Evolutionary conservation across 73 alveolate species (phyloP).

Genomic region (Diophrys sp.): DNA sequence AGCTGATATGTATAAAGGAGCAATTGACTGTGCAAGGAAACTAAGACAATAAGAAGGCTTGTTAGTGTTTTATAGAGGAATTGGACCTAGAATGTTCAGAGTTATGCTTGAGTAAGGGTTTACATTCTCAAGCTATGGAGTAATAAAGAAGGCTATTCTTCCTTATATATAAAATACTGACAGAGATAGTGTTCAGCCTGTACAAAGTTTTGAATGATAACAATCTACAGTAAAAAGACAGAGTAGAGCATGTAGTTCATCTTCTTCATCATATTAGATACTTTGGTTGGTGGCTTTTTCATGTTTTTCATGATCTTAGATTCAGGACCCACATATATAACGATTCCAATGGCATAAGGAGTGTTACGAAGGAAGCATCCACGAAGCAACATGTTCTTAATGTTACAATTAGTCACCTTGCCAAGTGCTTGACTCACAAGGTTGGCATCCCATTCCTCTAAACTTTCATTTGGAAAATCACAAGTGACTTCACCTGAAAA

Average conservation of each 20-base stretch:
- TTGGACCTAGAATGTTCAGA: conserved; percentile 32
- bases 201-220: too few relatives aligned
- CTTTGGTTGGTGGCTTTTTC: conserved; percentile 87
- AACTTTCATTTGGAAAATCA: conserved; percentile 80
- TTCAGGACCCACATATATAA: conserved; percentile 92
- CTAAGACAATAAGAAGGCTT: conserved; percentile 17
- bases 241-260: conserved; percentile 79
- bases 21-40: conserved; percentile 24
- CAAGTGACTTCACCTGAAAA: conserved; percentile 72
- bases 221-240: conserved; percentile 59
- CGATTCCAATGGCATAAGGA: conserved; percentile 83
- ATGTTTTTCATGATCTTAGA: conserved; percentile 95
- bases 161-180: too few relatives aligned
- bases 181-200: too few relatives aligned
- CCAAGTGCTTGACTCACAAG: conserved; percentile 44
- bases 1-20: conserved; percentile 15
- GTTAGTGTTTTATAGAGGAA: conserved; percentile 26
- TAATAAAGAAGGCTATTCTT: too few relatives aligned
- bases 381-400: conserved; percentile 81
- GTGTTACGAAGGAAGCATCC: conserved; percentile 94
- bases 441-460: conserved; percentile 83
- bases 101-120: conserved; percentile 23
- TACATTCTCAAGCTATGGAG: conserved; percentile 19
- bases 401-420: conserved; percentile 49
- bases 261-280: conserved; percentile 72